Conservation (phyloP, 1,284 basidiomycete species). For the Cryptococcus jaspeensis region DNA sequence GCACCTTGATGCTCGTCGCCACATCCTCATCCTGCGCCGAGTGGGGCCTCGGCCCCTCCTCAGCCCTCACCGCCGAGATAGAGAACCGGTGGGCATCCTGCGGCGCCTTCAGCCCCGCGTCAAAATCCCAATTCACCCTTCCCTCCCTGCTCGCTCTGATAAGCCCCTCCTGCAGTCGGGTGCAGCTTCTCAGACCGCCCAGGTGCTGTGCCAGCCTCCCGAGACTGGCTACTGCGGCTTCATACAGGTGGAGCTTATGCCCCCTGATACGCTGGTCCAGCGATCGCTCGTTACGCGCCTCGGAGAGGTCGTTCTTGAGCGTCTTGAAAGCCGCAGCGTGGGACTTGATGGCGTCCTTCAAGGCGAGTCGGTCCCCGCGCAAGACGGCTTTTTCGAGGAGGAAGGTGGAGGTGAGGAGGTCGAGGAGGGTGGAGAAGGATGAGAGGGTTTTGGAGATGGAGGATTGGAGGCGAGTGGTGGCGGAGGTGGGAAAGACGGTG, state of each 20-base stretch:
- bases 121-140: conserved; percentile 51
- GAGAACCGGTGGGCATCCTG: not conserved
- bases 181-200: conserved; percentile 78
- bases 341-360: conserved; percentile 70
- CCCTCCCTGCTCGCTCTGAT: conserved; percentile 64
- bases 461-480: conserved; percentile 72
- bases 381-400: conserved; percentile 61
- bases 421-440: conserved; percentile 80
- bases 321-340: conserved; percentile 85
- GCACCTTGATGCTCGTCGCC: conserved; percentile 68
- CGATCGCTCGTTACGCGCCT: conserved; percentile 80
- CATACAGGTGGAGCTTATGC: conserved; percentile 63
- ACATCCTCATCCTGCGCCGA: conserved; percentile 54
- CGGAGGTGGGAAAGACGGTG: conserved; percentile 76
- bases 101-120: conserved; percentile 5
- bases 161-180: conserved; percentile 75
- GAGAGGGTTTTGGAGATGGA: conserved; percentile 81
- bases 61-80: not conserved
- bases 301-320: conserved; percentile 74
- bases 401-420: conserved; percentile 77
- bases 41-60: not conserved
- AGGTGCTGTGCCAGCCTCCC: conserved; percentile 89
- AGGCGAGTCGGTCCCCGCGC: conserved; percentile 51
- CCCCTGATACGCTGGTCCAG: conserved; percentile 53
- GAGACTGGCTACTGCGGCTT: conserved; percentile 76